Evolutionary conservation across 441 rosid species (phyloP).

Genomic region (Euphorbia celastroides): DNA sequence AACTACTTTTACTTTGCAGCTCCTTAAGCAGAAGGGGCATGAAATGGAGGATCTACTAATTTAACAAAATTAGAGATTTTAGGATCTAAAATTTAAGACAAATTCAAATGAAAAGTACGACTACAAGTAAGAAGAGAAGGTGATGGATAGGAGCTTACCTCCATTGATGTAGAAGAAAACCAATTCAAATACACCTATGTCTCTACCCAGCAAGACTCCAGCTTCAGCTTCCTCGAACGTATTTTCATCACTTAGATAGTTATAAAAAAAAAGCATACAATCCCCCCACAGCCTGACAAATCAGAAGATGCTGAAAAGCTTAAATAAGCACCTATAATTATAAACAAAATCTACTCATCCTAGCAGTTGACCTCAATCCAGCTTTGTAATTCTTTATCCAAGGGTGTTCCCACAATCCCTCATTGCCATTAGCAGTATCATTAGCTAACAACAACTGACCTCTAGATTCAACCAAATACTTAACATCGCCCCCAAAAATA

Average conservation of each 20-base stretch:
- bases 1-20: background rate
- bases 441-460: constrained; percentile 74
- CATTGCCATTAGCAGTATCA: constrained; percentile 42
- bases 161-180: constrained; percentile 31
- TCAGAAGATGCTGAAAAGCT: constrained; percentile 59
- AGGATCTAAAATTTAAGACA: background rate
- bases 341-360: constrained; percentile 56
- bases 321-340: constrained; percentile 78
- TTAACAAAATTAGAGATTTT: background rate
- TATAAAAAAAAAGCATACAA: constrained; percentile 53
- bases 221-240: constrained; percentile 15
- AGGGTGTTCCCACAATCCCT: constrained; percentile 27
- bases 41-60: too few relatives aligned
- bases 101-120: background rate
- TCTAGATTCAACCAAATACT: constrained; percentile 70
- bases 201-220: constrained; percentile 27
- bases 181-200: constrained; percentile 71
- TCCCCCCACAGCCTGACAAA: constrained; percentile 45
- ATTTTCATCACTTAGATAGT: constrained; percentile 29
- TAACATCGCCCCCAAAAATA: constrained; percentile 86
- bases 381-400: constrained; percentile 35
- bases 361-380: constrained; percentile 57
- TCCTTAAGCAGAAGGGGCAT: background rate
- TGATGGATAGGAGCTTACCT: constrained; percentile 37
- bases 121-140: background rate